Percentiles rank a stretch among this genome's conserved stretches.
Evolutionary conservation across 805 yeast species (phyloP).

Genomic region (Wickerhamiella musiphila): DNA sequence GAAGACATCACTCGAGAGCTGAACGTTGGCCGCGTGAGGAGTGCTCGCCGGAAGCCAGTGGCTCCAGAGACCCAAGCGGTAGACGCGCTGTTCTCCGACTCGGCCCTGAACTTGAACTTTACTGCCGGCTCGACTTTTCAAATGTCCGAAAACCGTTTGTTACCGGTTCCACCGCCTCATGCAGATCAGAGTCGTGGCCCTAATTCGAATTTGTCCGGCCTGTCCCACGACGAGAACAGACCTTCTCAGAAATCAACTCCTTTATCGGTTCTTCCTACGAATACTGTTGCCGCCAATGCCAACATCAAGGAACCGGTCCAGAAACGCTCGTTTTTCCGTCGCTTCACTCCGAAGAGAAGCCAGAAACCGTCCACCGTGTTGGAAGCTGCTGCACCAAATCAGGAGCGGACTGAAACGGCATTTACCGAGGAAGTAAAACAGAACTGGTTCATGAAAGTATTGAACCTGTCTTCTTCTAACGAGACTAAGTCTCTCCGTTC

Average conservation of each 20-base stretch:
- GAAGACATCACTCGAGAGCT: too few relatives aligned
- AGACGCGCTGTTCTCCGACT: too few relatives aligned
- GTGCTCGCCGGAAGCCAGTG: too few relatives aligned
- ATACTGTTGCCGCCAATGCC: not conserved
- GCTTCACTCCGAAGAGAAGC: slow-evolving; percentile 5
- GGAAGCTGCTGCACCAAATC: not conserved
- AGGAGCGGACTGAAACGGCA: not conserved
- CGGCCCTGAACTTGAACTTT: too few relatives aligned
- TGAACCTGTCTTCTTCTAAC: slow-evolving; percentile 7
- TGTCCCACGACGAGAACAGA: not conserved
- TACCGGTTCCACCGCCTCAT: too few relatives aligned
- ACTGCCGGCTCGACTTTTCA: too few relatives aligned
- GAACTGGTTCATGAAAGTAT: slow-evolving; percentile 24
- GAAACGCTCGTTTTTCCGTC: slow-evolving; percentile 4
- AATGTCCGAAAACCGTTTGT: too few relatives aligned
- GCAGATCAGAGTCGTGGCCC: too few relatives aligned
- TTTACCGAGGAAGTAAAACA: slow-evolving; percentile 17
- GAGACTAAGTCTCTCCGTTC: slow-evolving; percentile 16
- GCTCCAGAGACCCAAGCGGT: too few relatives aligned
- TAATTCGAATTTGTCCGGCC: too few relatives aligned
- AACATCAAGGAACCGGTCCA: not conserved
- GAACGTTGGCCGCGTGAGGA: too few relatives aligned
- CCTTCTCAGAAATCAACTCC: not conserved
- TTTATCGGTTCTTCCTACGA: not conserved
- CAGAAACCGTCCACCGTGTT: not conserved